A percentile compares a stretch with the other conserved stretches of the same genome.
phyloP scores from a whole-genome alignment of 805 yeast genomes.

The Saccharomyces paradoxus region DNA sequence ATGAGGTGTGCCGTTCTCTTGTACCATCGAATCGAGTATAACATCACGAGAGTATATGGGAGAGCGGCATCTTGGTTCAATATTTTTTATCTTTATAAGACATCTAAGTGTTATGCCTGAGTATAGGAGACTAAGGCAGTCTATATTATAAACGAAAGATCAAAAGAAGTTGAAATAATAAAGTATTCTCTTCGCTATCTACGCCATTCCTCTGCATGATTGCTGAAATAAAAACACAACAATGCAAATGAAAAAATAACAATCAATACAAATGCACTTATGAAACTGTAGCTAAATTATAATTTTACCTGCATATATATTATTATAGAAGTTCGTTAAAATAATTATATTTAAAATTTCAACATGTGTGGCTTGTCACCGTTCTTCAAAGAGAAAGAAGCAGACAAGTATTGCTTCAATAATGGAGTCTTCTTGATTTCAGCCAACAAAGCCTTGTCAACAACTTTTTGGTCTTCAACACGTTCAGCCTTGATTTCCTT shows the following conservation, averaged over 20 bases:
- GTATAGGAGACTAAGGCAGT: too few relatives aligned
- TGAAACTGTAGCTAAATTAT: background rate
- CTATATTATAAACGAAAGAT: too few relatives aligned
- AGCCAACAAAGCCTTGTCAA: constrained; percentile 82
- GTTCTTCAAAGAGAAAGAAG: constrained; percentile 90
- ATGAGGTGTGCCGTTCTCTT: too few relatives aligned
- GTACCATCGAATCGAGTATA: too few relatives aligned
- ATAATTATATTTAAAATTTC: constrained; percentile 60
- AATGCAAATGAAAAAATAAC: too few relatives aligned
- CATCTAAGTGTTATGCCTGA: too few relatives aligned
- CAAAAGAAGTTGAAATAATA: too few relatives aligned
- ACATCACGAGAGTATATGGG: too few relatives aligned
- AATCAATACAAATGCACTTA: background rate
- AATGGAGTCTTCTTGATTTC: constrained; percentile 95
- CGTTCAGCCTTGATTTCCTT: constrained; percentile 89
- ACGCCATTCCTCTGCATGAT: background rate
- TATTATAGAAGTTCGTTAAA: background rate
- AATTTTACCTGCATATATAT: background rate
- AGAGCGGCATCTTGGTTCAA: too few relatives aligned
- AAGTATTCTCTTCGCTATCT: too few relatives aligned
- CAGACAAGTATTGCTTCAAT: constrained; percentile 88
- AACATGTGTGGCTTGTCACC: constrained; percentile 98
- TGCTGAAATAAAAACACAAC: too few relatives aligned
- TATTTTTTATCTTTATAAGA: too few relatives aligned
- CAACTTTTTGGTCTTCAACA: constrained; percentile 89